Base-by-base conservation (phyloP, 2,329 filamentous ascomycete species). In the Diaporthe vexans region DNA sequence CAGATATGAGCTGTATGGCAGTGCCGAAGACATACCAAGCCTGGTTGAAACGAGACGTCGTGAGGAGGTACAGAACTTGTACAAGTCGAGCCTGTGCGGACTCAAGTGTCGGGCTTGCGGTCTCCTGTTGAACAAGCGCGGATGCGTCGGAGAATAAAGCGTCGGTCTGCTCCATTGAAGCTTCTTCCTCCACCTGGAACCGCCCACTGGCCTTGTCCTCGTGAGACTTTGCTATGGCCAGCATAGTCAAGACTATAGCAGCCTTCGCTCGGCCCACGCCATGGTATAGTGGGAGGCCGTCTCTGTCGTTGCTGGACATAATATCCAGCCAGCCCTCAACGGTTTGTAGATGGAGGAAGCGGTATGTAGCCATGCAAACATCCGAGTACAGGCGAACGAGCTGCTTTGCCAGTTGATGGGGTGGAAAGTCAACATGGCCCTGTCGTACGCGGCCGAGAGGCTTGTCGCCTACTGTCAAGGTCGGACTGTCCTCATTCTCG, bases 11-110 rank as follows among this genome's bases (percentile, higher is more conserved):
- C 65, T 90, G 90, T 1, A 89, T 82, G 0, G 87, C 85, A 1
- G 85, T 90, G 0, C 90, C 90, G 77, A 91, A 91, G 4, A 86
- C 83, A 77, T 89, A 91, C 89, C 89, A 91, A 29, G 88, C 89
- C 56, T 90, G 87, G 71, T 91, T 91, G 77, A 90, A 88, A 0
- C 90, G 84, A 0, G 89, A 90, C 0, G 89, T 89, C 1, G 86
- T 87, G 0, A 91, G 83, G 19, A 91, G 82, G 74, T 90, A 91
- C 11, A 91, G 83, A 13, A 89, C 90, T 76, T 90, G 89, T 0
- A 89, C 83, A 0, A 91, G 79, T 33, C 89, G 83, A 15, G 88
- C 88, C 78, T 91, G 90, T 0, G 89, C 88, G 0, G 87, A 89
- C 48, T 90, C 87, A 1, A 91, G 77, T 17, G 84, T 84, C 0